These are phyloP conservation scores for Mercurialis annua DNA, from an alignment of 345 rosid genomes.

Conservation along the genomic window DNA sequence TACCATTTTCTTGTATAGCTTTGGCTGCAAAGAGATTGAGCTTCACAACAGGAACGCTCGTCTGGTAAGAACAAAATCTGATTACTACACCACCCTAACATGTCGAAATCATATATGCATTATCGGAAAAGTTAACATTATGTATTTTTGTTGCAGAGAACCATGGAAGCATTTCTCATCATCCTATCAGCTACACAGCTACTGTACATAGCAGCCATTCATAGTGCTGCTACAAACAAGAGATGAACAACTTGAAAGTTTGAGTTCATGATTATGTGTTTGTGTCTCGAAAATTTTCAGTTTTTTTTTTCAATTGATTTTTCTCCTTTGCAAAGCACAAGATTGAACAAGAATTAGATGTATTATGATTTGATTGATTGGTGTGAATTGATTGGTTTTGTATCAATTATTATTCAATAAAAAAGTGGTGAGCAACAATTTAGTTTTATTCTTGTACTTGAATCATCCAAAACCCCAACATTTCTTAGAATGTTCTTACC, in stretches of 20 bases:
- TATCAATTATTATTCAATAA: slow-evolving; percentile 15
- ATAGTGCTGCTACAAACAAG: slow-evolving; percentile 30
- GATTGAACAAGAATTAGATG: slow-evolving; percentile 9
- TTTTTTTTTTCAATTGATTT: background rate
- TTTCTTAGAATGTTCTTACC: too few species aligned
- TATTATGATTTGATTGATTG: slow-evolving; percentile 4
- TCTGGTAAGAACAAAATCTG: slow-evolving; percentile 46
- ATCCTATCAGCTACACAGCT: slow-evolving; percentile 85
- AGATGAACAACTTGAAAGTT: slow-evolving; percentile 2
- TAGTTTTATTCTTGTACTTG: too few species aligned
- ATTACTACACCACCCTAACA: too few species aligned
- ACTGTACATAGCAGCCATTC: slow-evolving; percentile 69
- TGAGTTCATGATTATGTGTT: background rate
- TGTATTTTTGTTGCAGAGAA: slow-evolving; percentile 54
- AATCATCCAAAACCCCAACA: too few species aligned
- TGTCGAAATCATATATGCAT: background rate
- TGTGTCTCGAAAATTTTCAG: background rate
- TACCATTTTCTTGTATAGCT: slow-evolving; percentile 37
- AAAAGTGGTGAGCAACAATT: background rate
- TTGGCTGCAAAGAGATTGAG: slow-evolving; percentile 86
- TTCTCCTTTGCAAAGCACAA: background rate
- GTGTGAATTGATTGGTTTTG: slow-evolving; percentile 14
- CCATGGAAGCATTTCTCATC: slow-evolving; percentile 91
- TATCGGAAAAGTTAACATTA: background rate
- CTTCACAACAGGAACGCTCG: slow-evolving; percentile 66